phyloP scores from a whole-genome alignment of 2,329 filamentous ascomycete genomes.

The Sporothrix schenckii region DNA sequence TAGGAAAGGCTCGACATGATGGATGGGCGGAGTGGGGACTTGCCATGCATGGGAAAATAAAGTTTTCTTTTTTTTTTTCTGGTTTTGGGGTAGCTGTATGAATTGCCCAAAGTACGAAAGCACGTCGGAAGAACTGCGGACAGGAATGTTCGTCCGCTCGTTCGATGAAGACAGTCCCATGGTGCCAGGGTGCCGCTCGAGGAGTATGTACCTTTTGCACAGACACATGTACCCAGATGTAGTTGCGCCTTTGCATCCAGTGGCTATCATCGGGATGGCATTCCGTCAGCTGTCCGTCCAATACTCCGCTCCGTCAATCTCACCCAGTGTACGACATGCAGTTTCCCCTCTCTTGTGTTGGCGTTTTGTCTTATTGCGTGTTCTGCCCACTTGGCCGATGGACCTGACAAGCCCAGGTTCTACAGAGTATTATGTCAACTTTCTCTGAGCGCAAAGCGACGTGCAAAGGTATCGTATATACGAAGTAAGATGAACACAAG shows the following conservation, averaged over 20 bases:
- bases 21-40: not conserved
- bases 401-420: not conserved
- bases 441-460: no score
- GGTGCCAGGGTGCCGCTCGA: not conserved
- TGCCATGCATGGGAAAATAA: conserved; percentile 25
- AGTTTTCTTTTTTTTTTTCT: conserved; percentile 16
- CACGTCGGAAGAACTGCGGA: not conserved
- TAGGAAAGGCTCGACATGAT: not conserved
- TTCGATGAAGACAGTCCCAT: not conserved
- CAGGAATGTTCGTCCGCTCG: conserved; percentile 1
- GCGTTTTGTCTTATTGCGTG: conserved; percentile 1
- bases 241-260: not conserved
- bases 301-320: not conserved
- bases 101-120: no score
- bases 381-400: not conserved
- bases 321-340: not conserved
- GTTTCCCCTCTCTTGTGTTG: not conserved
- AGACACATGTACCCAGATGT: conserved; percentile 13
- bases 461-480: not conserved
- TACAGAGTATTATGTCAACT: not conserved
- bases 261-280: not conserved
- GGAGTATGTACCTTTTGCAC: conserved; percentile 11
- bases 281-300: not conserved
- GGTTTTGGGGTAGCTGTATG: not conserved
- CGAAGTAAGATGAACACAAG: no score